A percentile compares a stretch with the other conserved stretches of the same genome.
phyloP scores from a whole-genome alignment of 1,284 basidiomycete species.

The Pseudozyma sp. region DNA sequence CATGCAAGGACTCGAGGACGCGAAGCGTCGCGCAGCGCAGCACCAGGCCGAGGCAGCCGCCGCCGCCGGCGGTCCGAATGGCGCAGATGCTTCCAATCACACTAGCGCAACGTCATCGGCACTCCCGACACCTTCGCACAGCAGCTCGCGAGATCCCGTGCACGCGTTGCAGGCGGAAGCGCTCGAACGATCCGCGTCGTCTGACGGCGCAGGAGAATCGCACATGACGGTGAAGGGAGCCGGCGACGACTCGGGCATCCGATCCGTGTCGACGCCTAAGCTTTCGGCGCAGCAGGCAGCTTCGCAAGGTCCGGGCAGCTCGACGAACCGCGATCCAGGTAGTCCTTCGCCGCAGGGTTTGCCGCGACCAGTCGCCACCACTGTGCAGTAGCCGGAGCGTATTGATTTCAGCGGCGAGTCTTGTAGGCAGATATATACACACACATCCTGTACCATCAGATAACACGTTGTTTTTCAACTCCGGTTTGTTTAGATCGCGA shows the following conservation, averaged over 20 bases:
- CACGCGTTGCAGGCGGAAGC: conserved; percentile 27
- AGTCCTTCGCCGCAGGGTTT: conserved; percentile 43
- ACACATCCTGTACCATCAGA: conserved; percentile 14
- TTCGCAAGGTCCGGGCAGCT: conserved; percentile 4
- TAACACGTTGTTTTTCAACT: conserved; percentile 7
- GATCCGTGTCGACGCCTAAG: conserved; percentile 34
- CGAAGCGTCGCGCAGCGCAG: conserved; percentile 38
- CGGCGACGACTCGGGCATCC: conserved; percentile 14
- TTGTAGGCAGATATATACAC: background rate
- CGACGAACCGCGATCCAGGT: conserved; percentile 27
- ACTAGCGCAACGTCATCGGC: conserved; percentile 21
- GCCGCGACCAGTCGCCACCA: conserved; percentile 44
- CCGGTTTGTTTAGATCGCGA: background rate
- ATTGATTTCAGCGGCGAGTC: background rate
- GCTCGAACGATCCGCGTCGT: conserved; percentile 18
- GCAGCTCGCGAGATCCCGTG: conserved; percentile 24
- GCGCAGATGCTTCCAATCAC: conserved; percentile 4
- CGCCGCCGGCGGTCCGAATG: conserved; percentile 2
- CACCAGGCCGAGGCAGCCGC: conserved; percentile 21
- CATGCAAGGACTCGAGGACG: conserved; percentile 42
- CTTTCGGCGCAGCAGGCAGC: conserved; percentile 22
- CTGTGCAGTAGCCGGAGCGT: conserved; percentile 20
- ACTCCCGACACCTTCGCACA: conserved; percentile 18
- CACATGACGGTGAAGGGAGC: conserved; percentile 47
- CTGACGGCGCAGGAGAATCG: conserved; percentile 25